A percentile compares a stretch with the other conserved stretches of the same genome.
phyloP scores from a whole-genome alignment of 148 eudicot genomes.

The Nyssa sinensis region DNA sequence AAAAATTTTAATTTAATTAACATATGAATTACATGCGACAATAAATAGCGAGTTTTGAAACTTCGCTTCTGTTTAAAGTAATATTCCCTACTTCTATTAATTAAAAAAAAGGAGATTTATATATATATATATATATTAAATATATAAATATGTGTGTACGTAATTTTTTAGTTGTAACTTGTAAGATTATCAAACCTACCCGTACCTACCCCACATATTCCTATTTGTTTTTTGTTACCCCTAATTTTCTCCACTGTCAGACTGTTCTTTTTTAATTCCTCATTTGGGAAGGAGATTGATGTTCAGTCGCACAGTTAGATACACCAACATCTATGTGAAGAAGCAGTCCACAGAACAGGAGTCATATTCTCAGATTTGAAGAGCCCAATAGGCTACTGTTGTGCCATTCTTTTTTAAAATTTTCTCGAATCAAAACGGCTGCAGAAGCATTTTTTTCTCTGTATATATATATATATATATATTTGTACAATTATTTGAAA shows the following conservation, averaged over 20 bases:
- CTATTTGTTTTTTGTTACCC: not conserved
- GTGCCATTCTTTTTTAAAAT: not conserved
- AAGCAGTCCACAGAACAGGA: not conserved
- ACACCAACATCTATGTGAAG: not conserved
- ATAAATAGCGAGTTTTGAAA: no score
- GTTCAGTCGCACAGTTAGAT: not conserved
- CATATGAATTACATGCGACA: no score
- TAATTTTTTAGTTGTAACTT: not conserved
- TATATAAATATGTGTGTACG: not conserved
- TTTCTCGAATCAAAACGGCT: not conserved
- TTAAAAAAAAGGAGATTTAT: not conserved
- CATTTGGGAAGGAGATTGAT: not conserved
- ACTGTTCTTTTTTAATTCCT: not conserved
- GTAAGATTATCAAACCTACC: slow-evolving; percentile 6
- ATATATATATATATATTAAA: not conserved
- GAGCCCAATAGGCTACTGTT: not conserved
- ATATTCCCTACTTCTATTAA: no score
- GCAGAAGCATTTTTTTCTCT: not conserved
- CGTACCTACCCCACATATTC: not conserved
- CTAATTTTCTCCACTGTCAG: not conserved
- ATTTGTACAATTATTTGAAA: slow-evolving; percentile 1
- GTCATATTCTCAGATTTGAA: not conserved
- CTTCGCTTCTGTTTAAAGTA: no score
- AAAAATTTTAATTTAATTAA: no score
- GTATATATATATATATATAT: not conserved